Evolutionary conservation across 805 yeast species (phyloP), one percentile per base, ranked within the genome.

Genomic region (Yarrowia hollandica): DNA sequence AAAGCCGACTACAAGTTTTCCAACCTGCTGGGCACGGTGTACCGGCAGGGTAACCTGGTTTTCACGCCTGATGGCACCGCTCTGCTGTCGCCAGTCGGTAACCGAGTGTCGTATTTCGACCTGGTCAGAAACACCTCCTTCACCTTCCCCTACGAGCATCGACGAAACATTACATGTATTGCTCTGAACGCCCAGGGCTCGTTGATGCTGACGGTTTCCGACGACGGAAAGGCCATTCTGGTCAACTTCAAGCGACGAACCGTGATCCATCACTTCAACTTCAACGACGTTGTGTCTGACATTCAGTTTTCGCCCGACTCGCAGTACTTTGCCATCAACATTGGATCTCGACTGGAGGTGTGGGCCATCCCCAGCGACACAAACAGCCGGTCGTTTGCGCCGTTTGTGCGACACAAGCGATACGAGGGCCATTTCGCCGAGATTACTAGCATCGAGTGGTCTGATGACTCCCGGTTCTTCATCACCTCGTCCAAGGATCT

Each of bases 341-440:
- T 84, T 31, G 90, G 89, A 5, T 76, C 96, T 64, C 86, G 87
- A 58, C 75, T 92, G 15, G 97, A 94, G 71, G 85, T 94, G 8
- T 94, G 99, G 99, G 85, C 83, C 67, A 89, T 97, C 1, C 97
- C 97, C 0, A 84, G 81, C 46, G 75, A 77, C 21, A 74, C 82
- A 7, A 94, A 88, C 66, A 97, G 90, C 67, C 79, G 96, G 62
- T 96, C 90, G 70, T 94, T 94, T 77, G 94, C 97, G 0, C 99
- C 99, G 14, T 94, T 94, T 72, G 88, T 92, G 35, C 86, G 96
- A 63, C 89, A 88, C 72, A 78, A 96, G 67, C 82, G 88, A 7
- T 90, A 90, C 67, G 90, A 97, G 1, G 99, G 99, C 31, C 99
- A 94, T 74, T 90, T 83, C 69, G 84, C 84, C 54, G 95, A 89